Percentiles rank a stretch among this genome's conserved stretches.
Evolutionary conservation across 441 rosid species (phyloP).

Genomic region (Aquilaria agallochum): DNA sequence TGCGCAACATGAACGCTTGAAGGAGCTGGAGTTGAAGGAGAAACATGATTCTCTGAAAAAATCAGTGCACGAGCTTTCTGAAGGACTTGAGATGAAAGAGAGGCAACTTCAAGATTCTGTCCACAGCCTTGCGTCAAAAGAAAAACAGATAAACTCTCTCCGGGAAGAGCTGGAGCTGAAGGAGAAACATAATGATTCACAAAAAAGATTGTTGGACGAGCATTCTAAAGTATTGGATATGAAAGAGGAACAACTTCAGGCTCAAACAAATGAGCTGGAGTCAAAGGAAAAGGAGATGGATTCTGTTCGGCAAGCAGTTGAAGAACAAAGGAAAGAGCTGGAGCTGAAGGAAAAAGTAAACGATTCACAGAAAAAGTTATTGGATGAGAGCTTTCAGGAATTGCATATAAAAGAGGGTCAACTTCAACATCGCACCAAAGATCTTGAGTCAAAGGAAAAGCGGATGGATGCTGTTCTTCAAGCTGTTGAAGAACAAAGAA

Average conservation of each 20-base stretch:
- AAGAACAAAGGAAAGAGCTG: conserved; percentile 14
- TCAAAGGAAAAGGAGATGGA: conserved; percentile 19
- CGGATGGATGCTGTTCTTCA: conserved; percentile 1
- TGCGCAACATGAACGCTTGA: conserved; percentile 10
- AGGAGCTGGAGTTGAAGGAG: conserved; percentile 26
- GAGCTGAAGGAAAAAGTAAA: conserved; percentile 23
- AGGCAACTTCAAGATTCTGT: conserved; percentile 23
- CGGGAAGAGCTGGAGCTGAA: conserved; percentile 18
- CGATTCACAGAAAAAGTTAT: not conserved
- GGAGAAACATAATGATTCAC: conserved; percentile 21
- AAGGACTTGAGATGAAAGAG: conserved; percentile 27
- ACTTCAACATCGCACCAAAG: too few relatives aligned
- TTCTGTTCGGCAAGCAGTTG: conserved; percentile 14
- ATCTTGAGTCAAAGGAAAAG: conserved; percentile 8
- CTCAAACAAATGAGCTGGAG: conserved; percentile 20
- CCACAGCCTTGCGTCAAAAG: conserved; percentile 24
- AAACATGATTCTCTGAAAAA: conserved; percentile 14
- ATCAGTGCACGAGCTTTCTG: conserved; percentile 22
- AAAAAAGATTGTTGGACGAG: conserved; percentile 23
- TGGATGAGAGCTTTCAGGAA: not conserved
- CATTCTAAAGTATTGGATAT: conserved; percentile 16
- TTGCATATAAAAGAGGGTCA: not conserved
- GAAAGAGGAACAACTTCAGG: conserved; percentile 33
- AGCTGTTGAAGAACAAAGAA: conserved; percentile 16
- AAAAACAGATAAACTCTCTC: conserved; percentile 13